A percentile compares a stretch with the other conserved stretches of the same genome.
Conservation (phyloP, 192 early-diverging fungal species). For the Gaertneriomyces sp. region DNA sequence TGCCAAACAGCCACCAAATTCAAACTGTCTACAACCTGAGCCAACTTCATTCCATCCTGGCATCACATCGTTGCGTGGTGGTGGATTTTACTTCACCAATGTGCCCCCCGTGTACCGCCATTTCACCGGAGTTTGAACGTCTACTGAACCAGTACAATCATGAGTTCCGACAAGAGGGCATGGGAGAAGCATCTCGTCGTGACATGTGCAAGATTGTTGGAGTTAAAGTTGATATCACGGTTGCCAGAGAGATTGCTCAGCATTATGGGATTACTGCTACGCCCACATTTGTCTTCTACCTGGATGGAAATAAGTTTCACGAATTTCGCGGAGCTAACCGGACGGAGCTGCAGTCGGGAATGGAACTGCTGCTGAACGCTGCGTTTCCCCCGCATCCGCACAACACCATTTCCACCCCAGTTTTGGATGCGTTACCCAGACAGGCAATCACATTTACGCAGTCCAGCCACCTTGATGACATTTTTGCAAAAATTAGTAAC, state of each 20-base stretch:
- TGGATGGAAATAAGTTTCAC: slow-evolving; percentile 48
- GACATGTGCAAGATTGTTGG: slow-evolving; percentile 46
- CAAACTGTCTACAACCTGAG: slow-evolving; percentile 38
- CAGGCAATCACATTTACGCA: slow-evolving; percentile 34
- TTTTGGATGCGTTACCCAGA: slow-evolving; percentile 39
- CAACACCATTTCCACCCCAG: slow-evolving; percentile 33
- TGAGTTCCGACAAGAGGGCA: slow-evolving; percentile 16
- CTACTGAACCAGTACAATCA: slow-evolving; percentile 47
- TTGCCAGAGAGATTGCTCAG: slow-evolving; percentile 51
- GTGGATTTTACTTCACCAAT: slow-evolving; percentile 68
- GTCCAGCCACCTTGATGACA: slow-evolving; percentile 37
- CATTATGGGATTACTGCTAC: slow-evolving; percentile 59
- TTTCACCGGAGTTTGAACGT: slow-evolving; percentile 65
- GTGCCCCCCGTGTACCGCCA: slow-evolving; percentile 67
- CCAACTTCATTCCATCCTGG: slow-evolving; percentile 42
- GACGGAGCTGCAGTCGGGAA: slow-evolving; percentile 52
- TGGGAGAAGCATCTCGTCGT: slow-evolving; percentile 4
- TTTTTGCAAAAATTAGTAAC: slow-evolving; percentile 41
- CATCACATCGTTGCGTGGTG: slow-evolving; percentile 50
- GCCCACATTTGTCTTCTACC: slow-evolving; percentile 71
- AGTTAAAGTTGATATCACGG: slow-evolving; percentile 57
- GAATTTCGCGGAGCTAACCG: slow-evolving; percentile 62
- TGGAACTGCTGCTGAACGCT: slow-evolving; percentile 60
- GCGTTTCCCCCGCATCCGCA: slow-evolving; percentile 71
- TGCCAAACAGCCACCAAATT: slow-evolving; percentile 14